These are phyloP conservation scores for Penicillium fuscoglaucum DNA, from an alignment of 2,329 filamentous ascomycete species.

Conservation along the genomic window DNA sequence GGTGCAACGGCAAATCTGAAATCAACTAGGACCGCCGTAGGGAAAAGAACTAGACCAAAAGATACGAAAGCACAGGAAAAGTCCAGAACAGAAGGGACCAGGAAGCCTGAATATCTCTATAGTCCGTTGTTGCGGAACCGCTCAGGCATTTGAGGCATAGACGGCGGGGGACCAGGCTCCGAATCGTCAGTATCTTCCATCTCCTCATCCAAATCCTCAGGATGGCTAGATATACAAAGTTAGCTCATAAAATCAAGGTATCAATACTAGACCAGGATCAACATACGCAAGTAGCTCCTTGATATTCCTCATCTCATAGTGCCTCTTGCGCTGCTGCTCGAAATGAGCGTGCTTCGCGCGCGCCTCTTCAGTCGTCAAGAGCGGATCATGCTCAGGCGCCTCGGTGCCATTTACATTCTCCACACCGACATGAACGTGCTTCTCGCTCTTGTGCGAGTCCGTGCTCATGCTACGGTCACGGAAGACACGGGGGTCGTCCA, in stretches of 20 bases:
- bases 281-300: slow-evolving; percentile 77
- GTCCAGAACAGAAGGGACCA: background rate
- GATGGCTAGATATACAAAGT: slow-evolving; percentile 49
- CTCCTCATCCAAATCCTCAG: slow-evolving; percentile 62
- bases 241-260: slow-evolving; percentile 8
- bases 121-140: slow-evolving; percentile 28
- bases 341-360: slow-evolving; percentile 89
- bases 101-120: slow-evolving; percentile 11
- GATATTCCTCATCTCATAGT: slow-evolving; percentile 98
- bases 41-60: background rate
- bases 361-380: slow-evolving; percentile 68
- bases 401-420: slow-evolving; percentile 33
- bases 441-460: slow-evolving; percentile 54
- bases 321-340: slow-evolving; percentile 87
- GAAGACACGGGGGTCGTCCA: slow-evolving; percentile 47
- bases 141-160: slow-evolving; percentile 38
- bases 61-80: slow-evolving; percentile 2
- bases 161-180: slow-evolving; percentile 26
- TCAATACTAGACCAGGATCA: background rate
- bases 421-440: slow-evolving; percentile 76
- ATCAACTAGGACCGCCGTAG: background rate
- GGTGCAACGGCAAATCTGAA: background rate
- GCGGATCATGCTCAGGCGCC: slow-evolving; percentile 44
- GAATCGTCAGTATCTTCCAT: slow-evolving; percentile 50
- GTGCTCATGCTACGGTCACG: slow-evolving; percentile 44